A percentile compares a stretch with the other conserved stretches of the same genome.
Evolutionary conservation across 2,329 filamentous ascomycete genomes (phyloP).

Genomic region (Ophiostoma perfectum): DNA sequence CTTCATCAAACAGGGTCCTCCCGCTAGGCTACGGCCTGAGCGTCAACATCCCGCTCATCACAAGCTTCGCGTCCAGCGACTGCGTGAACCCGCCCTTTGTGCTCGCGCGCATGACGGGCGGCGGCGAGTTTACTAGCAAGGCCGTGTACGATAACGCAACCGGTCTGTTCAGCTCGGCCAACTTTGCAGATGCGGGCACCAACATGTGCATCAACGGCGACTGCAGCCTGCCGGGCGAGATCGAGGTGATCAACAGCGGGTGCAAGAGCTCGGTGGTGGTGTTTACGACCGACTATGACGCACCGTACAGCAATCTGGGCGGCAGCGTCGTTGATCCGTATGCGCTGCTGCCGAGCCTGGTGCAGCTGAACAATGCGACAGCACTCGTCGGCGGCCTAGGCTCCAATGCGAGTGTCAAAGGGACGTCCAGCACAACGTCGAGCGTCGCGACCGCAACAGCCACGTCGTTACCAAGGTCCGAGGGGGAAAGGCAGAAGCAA

Average conservation of each 20-base stretch:
- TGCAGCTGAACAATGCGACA: conserved; percentile 21
- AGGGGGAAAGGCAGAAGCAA: conserved; percentile 10
- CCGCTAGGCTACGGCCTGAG: conserved; percentile 29
- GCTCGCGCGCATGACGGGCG: conserved; percentile 23
- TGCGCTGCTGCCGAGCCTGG: conserved; percentile 20
- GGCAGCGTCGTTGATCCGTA: conserved; percentile 15
- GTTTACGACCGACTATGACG: conserved; percentile 27
- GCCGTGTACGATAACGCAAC: conserved; percentile 25
- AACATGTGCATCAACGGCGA: conserved; percentile 25
- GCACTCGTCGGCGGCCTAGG: conserved; percentile 23
- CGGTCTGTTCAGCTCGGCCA: conserved; percentile 24
- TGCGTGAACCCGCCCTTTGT: conserved; percentile 29
- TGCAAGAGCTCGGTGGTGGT: conserved; percentile 27
- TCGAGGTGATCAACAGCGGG: conserved; percentile 19
- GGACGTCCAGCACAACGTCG: background rate
- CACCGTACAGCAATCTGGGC: conserved; percentile 1
- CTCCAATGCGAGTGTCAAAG: conserved; percentile 21
- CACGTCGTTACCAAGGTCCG: background rate
- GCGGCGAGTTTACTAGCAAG: conserved; percentile 21
- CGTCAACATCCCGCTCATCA: conserved; percentile 29
- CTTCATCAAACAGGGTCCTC: conserved; percentile 23
- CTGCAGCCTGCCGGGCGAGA: conserved; percentile 24
- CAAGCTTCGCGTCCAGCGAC: conserved; percentile 21
- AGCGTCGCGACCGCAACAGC: background rate
- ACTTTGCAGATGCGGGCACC: conserved; percentile 15